phyloP scores from a whole-genome alignment of 2,329 filamentous ascomycete genomes.

The Hypoxylon sp. region DNA sequence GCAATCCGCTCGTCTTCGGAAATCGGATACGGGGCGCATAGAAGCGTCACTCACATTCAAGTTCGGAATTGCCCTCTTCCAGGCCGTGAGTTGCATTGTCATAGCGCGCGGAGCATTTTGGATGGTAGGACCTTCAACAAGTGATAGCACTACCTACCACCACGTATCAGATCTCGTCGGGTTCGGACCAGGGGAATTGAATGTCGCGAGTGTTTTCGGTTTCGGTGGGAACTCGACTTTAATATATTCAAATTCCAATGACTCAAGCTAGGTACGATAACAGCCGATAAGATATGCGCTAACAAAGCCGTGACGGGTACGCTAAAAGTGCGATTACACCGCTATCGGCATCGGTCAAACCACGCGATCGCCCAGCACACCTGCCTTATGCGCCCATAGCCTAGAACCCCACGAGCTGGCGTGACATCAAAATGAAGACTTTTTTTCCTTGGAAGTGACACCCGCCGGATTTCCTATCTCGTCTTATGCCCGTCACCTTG shows the following conservation, averaged over 20 bases:
- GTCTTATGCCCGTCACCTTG: slow-evolving; percentile 24
- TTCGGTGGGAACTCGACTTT: slow-evolving; percentile 21
- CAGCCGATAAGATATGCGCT: slow-evolving; percentile 35
- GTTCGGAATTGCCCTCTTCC: slow-evolving; percentile 58
- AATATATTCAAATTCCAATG: slow-evolving; percentile 41
- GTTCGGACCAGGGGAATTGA: background rate
- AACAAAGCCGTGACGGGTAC: slow-evolving; percentile 28
- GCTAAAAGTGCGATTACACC: slow-evolving; percentile 20
- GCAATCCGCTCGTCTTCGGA: slow-evolving; percentile 3
- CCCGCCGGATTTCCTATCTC: slow-evolving; percentile 38
- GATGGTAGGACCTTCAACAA: slow-evolving; percentile 23
- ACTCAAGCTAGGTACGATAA: slow-evolving; percentile 38
- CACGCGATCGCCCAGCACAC: slow-evolving; percentile 22
- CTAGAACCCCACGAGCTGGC: slow-evolving; percentile 25
- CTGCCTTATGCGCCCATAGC: slow-evolving; percentile 22
- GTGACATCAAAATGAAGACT: slow-evolving; percentile 38
- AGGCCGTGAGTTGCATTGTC: slow-evolving; percentile 58
- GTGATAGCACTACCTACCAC: slow-evolving; percentile 27
- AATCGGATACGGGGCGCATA: background rate
- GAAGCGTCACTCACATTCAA: slow-evolving; percentile 54
- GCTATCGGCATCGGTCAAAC: slow-evolving; percentile 37
- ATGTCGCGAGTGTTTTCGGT: background rate
- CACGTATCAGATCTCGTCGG: slow-evolving; percentile 22
- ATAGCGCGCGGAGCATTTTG: slow-evolving; percentile 54
- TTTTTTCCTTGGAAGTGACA: slow-evolving; percentile 29